These are phyloP conservation scores for Paecilomyces niveus DNA, from an alignment of 2,329 filamentous ascomycete species.

Conservation along the genomic window DNA sequence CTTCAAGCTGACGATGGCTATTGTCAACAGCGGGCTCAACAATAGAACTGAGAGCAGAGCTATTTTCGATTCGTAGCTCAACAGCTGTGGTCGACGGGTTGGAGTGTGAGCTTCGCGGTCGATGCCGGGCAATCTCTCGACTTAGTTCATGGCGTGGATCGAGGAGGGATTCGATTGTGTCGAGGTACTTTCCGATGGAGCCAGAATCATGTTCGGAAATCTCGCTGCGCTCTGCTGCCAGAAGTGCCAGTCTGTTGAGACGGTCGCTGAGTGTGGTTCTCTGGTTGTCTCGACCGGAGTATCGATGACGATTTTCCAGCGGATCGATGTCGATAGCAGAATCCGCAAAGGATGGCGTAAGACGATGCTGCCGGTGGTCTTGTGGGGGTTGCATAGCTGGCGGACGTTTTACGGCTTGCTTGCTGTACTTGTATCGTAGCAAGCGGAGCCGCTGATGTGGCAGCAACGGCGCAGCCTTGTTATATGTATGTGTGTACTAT, in stretches of 20 bases:
- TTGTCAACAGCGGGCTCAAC: neutral
- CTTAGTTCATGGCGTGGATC: slow-evolving; percentile 16
- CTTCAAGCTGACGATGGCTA: slow-evolving; percentile 11
- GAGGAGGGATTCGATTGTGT: slow-evolving; percentile 28
- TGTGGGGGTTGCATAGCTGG: slow-evolving; percentile 2
- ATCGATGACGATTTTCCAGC: neutral
- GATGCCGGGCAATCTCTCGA: slow-evolving; percentile 12
- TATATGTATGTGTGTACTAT: neutral
- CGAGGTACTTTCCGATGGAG: slow-evolving; percentile 8
- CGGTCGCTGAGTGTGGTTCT: neutral
- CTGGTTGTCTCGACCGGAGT: slow-evolving; percentile 6
- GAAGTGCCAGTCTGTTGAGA: slow-evolving; percentile 2
- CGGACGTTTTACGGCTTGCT: neutral
- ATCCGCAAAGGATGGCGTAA: slow-evolving; percentile 16
- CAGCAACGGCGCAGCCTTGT: neutral
- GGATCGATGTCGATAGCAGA: slow-evolving; percentile 18
- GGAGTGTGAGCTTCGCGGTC: slow-evolving; percentile 6
- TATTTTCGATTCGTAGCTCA: neutral
- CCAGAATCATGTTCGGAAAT: neutral
- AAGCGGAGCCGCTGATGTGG: neutral
- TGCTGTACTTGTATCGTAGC: neutral
- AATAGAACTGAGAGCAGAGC: neutral
- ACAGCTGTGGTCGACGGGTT: slow-evolving; percentile 6
- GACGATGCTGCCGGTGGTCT: neutral
- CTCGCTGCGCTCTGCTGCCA: slow-evolving; percentile 1